Conservation (phyloP, 345 rosid genomes). For the Nasturtium officinale region DNA sequence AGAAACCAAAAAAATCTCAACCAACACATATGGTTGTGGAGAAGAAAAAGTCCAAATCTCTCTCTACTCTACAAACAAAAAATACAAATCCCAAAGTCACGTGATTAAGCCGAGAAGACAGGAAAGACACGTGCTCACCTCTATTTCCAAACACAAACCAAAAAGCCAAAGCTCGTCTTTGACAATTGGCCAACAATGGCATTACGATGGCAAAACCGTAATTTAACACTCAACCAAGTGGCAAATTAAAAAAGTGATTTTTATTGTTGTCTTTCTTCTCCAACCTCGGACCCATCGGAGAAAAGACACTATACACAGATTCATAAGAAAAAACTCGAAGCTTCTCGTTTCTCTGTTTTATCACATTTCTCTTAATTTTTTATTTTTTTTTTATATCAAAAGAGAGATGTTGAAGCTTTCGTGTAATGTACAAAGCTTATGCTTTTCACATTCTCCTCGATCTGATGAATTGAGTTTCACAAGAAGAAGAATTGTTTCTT, state of each 20-base stretch:
- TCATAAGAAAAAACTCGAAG: slow-evolving; percentile 3
- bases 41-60: slow-evolving; percentile 15
- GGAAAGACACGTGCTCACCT: slow-evolving; percentile 33
- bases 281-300: slow-evolving; percentile 55
- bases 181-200: slow-evolving; percentile 35
- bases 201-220: slow-evolving; percentile 38
- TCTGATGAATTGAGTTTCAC: slow-evolving; percentile 9
- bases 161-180: slow-evolving; percentile 11
- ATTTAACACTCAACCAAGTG: slow-evolving; percentile 14
- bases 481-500: slow-evolving; percentile 27
- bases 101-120: slow-evolving; percentile 34
- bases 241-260: slow-evolving; percentile 2
- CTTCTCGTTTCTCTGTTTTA: slow-evolving; percentile 5
- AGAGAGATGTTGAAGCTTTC: slow-evolving; percentile 58
- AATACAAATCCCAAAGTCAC: slow-evolving; percentile 18
- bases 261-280: slow-evolving; percentile 20
- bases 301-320: slow-evolving; percentile 9
- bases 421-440: slow-evolving; percentile 52
- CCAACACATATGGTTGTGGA: slow-evolving; percentile 34
- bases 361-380: neutral
- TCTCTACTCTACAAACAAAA: neutral
- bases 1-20: slow-evolving; percentile 26
- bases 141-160: neutral
- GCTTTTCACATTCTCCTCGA: slow-evolving; percentile 53
- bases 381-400: neutral